These are phyloP conservation scores for Phytophthora cryptogea DNA, from an alignment of 352 stramenopile species.

Conservation along the genomic window DNA sequence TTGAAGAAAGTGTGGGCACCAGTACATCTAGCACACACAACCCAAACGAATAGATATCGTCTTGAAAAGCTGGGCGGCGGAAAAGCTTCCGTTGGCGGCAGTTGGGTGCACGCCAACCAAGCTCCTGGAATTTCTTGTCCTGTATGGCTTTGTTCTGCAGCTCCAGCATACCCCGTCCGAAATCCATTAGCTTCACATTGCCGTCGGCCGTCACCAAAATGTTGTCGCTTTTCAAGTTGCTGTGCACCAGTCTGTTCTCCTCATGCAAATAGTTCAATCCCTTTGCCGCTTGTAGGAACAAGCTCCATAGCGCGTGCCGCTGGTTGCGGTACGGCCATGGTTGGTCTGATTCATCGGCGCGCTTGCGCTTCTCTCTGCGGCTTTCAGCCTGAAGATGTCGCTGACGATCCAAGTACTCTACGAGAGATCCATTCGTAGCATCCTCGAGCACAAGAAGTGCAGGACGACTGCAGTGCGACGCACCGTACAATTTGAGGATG, in stretches of 20 bases:
- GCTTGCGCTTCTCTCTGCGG: slow-evolving; percentile 7
- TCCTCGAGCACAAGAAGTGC: slow-evolving; percentile 30
- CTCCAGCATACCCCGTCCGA: slow-evolving; percentile 46
- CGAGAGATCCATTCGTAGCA: slow-evolving; percentile 18
- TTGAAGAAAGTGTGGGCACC: slow-evolving; percentile 19
- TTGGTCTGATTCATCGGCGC: background rate
- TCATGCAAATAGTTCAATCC: slow-evolving; percentile 75
- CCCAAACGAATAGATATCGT: slow-evolving; percentile 37
- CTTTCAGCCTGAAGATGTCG: slow-evolving; percentile 8
- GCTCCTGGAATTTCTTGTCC: slow-evolving; percentile 18
- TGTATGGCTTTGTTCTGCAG: slow-evolving; percentile 28
- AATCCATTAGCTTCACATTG: slow-evolving; percentile 78
- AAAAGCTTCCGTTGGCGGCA: slow-evolving; percentile 15
- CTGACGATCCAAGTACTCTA: slow-evolving; percentile 19
- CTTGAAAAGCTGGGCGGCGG: slow-evolving; percentile 28
- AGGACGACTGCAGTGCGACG: slow-evolving; percentile 33
- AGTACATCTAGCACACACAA: slow-evolving; percentile 36
- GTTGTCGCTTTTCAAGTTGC: slow-evolving; percentile 68
- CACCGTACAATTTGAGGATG: slow-evolving; percentile 32
- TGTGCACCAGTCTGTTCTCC: slow-evolving; percentile 38
- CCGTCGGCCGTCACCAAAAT: slow-evolving; percentile 56
- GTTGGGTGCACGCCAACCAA: slow-evolving; percentile 34
- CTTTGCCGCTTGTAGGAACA: slow-evolving; percentile 29
- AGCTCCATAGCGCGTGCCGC: slow-evolving; percentile 26
- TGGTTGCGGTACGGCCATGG: slow-evolving; percentile 15